Base-by-base conservation (phyloP, 1,284 basidiomycete species). In the Heterobasidion annosum region DNA sequence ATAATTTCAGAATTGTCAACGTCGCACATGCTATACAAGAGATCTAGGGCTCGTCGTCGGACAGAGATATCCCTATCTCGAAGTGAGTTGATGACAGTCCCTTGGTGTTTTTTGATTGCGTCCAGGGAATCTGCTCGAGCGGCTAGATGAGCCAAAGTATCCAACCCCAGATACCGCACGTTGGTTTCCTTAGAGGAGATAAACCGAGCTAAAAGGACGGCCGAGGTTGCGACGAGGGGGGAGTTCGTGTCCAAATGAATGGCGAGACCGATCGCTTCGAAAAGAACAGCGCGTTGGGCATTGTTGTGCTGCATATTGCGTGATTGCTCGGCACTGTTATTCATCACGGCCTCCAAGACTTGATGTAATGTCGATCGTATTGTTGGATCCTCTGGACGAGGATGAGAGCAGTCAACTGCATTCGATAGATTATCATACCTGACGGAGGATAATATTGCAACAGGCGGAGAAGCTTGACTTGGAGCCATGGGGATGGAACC, bases 11-110 rank as follows among this genome's bases (percentile, higher is more conserved):
- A 92, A 71, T 98, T 99, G 63, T 91, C 88, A 15, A 88, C 80
- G 67, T 99, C 97, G 71, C 97, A 99, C 96, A 99, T 98, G 70
- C 93, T 97, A 73, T 98, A 99, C 12, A 99, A 78, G 50, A 99
- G 76, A 71, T 99, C 97, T 50, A 99, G 78, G 1, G 94, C 97
- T 56, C 97, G 80, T 54, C 97, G 78, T 43, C 97, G 85, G 48
- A 99, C 95, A 34, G 93, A 96, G 56, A 99, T 98, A 68, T 99
- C 97, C 65, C 94, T 93, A 73, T 99, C 97, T 45, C 94, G 85
- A 25, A 99, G 77, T 10, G 92, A 93, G 19, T 93, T 74, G 56
- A 98, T 96, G 68, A 99, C 98, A 18, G 93, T 98, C 56, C 84
- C 86, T 69, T 98, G 95, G 65, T 99, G 96, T 67, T 86, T 85